These are phyloP conservation scores for Symbiodinium natans DNA, from an alignment of 73 alveolate genomes.

Conservation along the genomic window DNA sequence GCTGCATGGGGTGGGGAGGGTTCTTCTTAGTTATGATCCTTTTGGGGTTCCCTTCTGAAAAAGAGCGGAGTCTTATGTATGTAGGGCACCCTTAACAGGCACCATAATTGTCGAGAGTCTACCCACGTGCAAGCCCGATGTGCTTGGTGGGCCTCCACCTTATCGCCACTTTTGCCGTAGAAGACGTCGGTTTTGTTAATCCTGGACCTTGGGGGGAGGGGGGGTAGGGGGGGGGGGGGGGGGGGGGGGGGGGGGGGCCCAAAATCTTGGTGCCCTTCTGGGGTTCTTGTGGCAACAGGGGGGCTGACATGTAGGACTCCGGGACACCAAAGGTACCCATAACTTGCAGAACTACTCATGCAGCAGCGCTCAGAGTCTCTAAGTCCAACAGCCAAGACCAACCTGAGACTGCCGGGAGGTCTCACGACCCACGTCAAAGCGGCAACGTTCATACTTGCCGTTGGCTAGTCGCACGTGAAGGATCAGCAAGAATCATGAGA, in stretches of 20 bases:
- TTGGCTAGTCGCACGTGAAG: no score
- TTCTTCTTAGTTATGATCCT: neutral
- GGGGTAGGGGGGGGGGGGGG: no score
- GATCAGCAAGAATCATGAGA: no score
- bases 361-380: no score
- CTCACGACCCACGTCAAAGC: neutral
- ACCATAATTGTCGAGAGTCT: no score
- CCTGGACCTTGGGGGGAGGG: constrained; percentile 66
- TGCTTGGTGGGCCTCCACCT: constrained; percentile 40
- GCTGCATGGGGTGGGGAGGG: no score
- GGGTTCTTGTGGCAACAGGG: no score
- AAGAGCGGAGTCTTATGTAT: neutral
- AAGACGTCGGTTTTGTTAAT: constrained; percentile 82
- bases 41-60: neutral
- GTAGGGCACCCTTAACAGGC: neutral
- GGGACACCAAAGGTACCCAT: no score
- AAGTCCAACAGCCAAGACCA: neutral
- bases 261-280: no score
- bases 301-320: no score
- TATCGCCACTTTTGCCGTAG: constrained; percentile 46
- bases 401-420: neutral
- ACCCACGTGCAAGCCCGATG: neutral
- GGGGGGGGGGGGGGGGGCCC: no score
- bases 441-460: neutral
- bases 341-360: no score